Percentiles rank a stretch among this genome's conserved stretches.
Evolutionary conservation across 306 rosid genomes (phyloP).

Genomic region (Cajanus cajan): DNA sequence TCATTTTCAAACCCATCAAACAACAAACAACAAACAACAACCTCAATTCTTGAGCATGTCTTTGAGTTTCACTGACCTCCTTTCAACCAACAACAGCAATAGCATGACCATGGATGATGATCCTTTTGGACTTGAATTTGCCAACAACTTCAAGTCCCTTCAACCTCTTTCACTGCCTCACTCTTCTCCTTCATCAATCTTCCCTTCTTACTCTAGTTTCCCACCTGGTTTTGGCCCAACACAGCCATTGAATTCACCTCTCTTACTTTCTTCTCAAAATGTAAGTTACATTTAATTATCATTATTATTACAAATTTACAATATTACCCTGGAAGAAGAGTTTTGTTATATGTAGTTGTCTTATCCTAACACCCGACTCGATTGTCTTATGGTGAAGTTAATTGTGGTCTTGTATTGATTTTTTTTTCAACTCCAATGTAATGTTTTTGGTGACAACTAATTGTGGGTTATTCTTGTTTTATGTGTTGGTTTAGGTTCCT

Average conservation of each 20-base stretch:
- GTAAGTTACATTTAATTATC: slow-evolving; percentile 41
- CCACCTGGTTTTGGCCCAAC: slow-evolving; percentile 37
- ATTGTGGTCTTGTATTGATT: background rate
- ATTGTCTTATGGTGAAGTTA: background rate
- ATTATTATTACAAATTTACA: background rate
- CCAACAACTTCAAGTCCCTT: slow-evolving; percentile 38
- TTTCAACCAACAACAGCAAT: slow-evolving; percentile 26
- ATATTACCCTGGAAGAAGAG: background rate
- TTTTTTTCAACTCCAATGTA: background rate
- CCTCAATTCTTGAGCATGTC: slow-evolving; percentile 23
- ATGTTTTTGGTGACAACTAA: background rate
- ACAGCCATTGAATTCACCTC: slow-evolving; percentile 39
- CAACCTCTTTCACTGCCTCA: background rate
- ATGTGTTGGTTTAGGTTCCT: slow-evolving; percentile 45
- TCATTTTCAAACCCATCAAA: slow-evolving; percentile 24
- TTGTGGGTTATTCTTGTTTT: background rate
- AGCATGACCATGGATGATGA: slow-evolving; percentile 38
- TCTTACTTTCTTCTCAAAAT: slow-evolving; percentile 44
- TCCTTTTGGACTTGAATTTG: slow-evolving; percentile 33
- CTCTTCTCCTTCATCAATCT: slow-evolving; percentile 35
- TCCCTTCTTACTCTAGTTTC: slow-evolving; percentile 41
- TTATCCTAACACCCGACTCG: background rate
- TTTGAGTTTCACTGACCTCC: slow-evolving; percentile 40
- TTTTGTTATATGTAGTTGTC: background rate
- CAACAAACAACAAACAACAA: background rate